Evolutionary conservation across 208 protist genomes (phyloP), one percentile per base, ranked within the genome.

Genomic region (Zelonia costaricensis): DNA sequence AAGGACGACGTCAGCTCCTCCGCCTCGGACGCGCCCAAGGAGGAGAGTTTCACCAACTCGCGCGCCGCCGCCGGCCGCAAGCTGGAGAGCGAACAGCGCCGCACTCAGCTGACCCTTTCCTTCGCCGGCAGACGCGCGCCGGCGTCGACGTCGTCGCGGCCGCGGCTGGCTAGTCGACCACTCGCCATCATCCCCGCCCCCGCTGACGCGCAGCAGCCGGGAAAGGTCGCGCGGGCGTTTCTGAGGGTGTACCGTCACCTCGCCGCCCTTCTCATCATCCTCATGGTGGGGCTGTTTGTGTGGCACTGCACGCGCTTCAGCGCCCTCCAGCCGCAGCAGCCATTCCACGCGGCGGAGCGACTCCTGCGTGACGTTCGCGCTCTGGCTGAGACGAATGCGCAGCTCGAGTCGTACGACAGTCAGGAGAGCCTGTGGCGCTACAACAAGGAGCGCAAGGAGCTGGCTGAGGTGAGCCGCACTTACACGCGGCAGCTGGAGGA

Each of bases 401-500:
- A 7, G 25, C 51, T 73, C 35, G 66, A 64, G 44, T 31, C 59
- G 33, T 73, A 73, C 38, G 44, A 73, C 44, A 73, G 46, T 23
- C 58, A 73, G 3, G 66, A 73, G 66, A 62, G 30, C 16, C 40
- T 73, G 3, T 48, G 58, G 48, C 49, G 42, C 33, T 73, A 73
- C 58, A 61, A 66, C 58, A 36, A 31, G 16, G 54, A 52, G n/a
- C 51, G 44, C 7, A 73, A 73, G 45, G 57, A 55, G 9, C 43
- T 69, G 22, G 51, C 48, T 20, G 44, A 75, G 38, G 25, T 38
- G 13, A 69, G 70, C 45, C 45, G 46, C 25, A 23, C 15, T 48
- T 79, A 74, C 60, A 64, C 70, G 4, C 36, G 46, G 6, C 55
- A 53, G 27, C 54, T 93, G 36, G 70, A 74, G 47, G 18, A 46